Evolutionary conservation across 768 basidiomycete species (phyloP).

Genomic region (Kwoniella dejecticola): DNA sequence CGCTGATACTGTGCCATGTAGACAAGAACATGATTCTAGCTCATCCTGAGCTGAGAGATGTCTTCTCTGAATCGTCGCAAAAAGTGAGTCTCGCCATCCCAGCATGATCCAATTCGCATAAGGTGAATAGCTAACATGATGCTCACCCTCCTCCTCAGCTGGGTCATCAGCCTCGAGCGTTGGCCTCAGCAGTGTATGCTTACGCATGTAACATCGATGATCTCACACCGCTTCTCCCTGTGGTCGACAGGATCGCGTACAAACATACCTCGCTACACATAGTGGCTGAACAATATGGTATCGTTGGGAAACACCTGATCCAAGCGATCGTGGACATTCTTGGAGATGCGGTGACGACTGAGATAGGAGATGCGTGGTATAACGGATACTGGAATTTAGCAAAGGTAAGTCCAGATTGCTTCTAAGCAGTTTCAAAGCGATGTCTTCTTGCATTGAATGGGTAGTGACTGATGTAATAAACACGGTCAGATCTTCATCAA

Average conservation of each 20-base stretch:
- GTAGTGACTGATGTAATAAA: too few species aligned
- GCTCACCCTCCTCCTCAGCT: not conserved
- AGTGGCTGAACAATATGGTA: slow-evolving; percentile 28
- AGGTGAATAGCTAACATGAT: not conserved
- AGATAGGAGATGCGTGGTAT: slow-evolving; percentile 35
- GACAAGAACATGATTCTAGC: slow-evolving; percentile 22
- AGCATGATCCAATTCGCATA: not conserved
- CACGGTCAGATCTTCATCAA: slow-evolving; percentile 33
- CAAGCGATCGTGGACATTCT: slow-evolving; percentile 33
- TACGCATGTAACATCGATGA: slow-evolving; percentile 41
- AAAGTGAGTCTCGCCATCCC: not conserved
- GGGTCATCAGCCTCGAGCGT: slow-evolving; percentile 31
- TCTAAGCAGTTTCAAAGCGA: not conserved
- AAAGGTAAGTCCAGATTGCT: slow-evolving; percentile 5
- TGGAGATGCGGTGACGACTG: slow-evolving; percentile 33
- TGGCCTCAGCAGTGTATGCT: slow-evolving; percentile 35
- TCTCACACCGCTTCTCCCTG: slow-evolving; percentile 27
- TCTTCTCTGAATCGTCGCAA: slow-evolving; percentile 17
- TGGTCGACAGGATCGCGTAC: slow-evolving; percentile 33
- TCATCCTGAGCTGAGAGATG: slow-evolving; percentile 18
- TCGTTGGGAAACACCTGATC: slow-evolving; percentile 39
- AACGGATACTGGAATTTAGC: slow-evolving; percentile 31
- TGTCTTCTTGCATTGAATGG: too few species aligned
- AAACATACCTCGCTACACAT: slow-evolving; percentile 41
- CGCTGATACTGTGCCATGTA: too few species aligned